phyloP scores from a whole-genome alignment of 1,139 yeast genomes.

The Taiozyma onychis region DNA sequence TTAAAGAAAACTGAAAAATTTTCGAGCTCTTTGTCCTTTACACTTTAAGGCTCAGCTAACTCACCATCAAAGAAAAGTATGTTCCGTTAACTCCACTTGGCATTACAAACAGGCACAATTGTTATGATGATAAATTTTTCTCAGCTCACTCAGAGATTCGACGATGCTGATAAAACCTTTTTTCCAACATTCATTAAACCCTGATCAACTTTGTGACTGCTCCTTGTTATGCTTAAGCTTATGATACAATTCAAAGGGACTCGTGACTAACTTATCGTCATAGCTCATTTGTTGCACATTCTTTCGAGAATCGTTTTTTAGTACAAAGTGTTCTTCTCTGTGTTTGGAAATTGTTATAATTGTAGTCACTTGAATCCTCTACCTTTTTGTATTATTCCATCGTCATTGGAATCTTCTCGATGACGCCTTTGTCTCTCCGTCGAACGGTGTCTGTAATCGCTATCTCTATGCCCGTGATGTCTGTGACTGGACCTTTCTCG shows the following conservation, averaged over 20 bases:
- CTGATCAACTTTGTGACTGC: constrained; percentile 5
- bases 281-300: not conserved
- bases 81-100: not conserved
- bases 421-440: not conserved
- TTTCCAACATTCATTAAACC: constrained; percentile 22
- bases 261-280: not conserved
- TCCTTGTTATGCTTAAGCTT: not conserved
- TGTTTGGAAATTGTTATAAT: not conserved
- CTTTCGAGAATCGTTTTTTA: not conserved
- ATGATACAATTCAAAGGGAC: not conserved
- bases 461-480: not conserved
- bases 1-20: not conserved
- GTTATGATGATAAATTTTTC: constrained; percentile 20
- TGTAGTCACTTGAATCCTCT: constrained; percentile 2
- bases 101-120: not conserved
- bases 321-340: not conserved
- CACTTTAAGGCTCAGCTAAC: not conserved
- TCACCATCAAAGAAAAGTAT: not conserved
- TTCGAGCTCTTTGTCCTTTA: not conserved
- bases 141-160: constrained; percentile 24
- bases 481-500: not conserved
- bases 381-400: constrained; percentile 1
- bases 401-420: not conserved
- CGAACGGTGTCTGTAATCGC: not conserved
- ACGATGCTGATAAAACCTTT: constrained; percentile 20